phyloP scores from a whole-genome alignment of 352 stramenopile species.

The Pythium sp. region DNA sequence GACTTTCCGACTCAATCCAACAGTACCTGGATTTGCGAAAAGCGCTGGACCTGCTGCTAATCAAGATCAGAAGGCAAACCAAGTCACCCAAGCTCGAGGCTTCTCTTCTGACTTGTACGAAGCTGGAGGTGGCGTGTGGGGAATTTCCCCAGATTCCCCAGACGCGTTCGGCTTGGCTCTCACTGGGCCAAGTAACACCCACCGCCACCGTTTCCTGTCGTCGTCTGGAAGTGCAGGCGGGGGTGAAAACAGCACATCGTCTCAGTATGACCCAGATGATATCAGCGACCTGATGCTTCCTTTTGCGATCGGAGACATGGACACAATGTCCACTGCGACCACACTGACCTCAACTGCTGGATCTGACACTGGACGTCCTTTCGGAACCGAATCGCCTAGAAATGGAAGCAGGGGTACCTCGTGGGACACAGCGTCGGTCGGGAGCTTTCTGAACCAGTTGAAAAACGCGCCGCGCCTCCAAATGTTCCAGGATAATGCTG shows the following conservation, averaged over 20 bases:
- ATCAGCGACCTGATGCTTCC: constrained; percentile 54
- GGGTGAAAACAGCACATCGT: constrained; percentile 19
- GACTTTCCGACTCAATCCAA: constrained; percentile 8
- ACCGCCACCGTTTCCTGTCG: constrained; percentile 45
- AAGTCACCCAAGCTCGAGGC: constrained; percentile 26
- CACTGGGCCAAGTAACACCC: constrained; percentile 23
- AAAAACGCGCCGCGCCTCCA: constrained; percentile 72
- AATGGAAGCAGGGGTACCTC: constrained; percentile 19
- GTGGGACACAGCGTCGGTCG: constrained; percentile 63
- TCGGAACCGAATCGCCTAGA: constrained; percentile 19
- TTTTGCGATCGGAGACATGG: constrained; percentile 57
- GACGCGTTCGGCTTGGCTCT: constrained; percentile 64
- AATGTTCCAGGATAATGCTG: constrained; percentile 15
- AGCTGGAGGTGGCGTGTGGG: constrained; percentile 52
- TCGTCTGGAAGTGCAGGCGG: constrained; percentile 23
- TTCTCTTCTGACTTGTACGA: constrained; percentile 74
- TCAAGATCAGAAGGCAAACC: constrained; percentile 6
- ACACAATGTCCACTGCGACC: constrained; percentile 32
- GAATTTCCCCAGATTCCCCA: constrained; percentile 60
- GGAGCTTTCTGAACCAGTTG: constrained; percentile 76
- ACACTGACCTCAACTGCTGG: constrained; percentile 43
- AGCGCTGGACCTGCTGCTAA: constrained; percentile 15
- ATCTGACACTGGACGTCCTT: constrained; percentile 22
- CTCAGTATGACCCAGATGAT: constrained; percentile 22
- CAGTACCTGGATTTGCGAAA: constrained; percentile 10